Evolutionary conservation across 2,329 filamentous ascomycete genomes (phyloP).

Genomic region (Neoascochyta sp.): DNA sequence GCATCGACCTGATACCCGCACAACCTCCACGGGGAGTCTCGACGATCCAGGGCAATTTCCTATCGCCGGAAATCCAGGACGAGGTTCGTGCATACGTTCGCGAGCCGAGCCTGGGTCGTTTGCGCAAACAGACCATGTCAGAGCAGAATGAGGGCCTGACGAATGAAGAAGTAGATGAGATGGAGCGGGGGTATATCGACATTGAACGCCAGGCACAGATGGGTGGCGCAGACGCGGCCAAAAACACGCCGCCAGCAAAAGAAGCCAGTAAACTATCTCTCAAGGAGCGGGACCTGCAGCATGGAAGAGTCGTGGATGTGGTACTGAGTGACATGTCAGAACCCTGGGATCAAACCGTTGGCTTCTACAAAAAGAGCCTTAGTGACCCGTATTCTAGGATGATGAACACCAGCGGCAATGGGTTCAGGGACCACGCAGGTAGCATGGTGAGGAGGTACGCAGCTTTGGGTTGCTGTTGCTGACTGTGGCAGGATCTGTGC

Average conservation of each 20-base stretch:
- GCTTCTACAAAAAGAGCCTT: conserved; percentile 81
- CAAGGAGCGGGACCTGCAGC: conserved; percentile 37
- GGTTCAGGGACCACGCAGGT: conserved; percentile 81
- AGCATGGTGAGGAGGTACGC: conserved; percentile 77
- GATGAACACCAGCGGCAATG: conserved; percentile 95
- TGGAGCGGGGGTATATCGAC: conserved; percentile 62
- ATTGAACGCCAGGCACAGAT: conserved; percentile 53
- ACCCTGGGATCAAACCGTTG: conserved; percentile 81
- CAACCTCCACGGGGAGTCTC: conserved; percentile 89
- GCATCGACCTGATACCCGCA: conserved; percentile 90
- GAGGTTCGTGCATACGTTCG: conserved; percentile 74
- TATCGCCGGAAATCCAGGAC: conserved; percentile 68
- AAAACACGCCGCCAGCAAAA: conserved; percentile 13
- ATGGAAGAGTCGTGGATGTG: conserved; percentile 71
- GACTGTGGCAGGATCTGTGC: conserved; percentile 73
- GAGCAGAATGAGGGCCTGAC: conserved; percentile 28
- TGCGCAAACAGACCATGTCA: conserved; percentile 33
- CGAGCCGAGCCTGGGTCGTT: conserved; percentile 58
- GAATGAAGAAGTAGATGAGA: conserved; percentile 41
- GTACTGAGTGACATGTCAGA: conserved; percentile 99
- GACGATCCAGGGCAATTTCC: conserved; percentile 91
- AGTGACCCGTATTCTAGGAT: conserved; percentile 97
- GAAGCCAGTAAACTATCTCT: conserved; percentile 25
- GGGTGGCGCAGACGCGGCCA: conserved; percentile 22
- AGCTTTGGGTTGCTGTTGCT: conserved; percentile 1